These are phyloP conservation scores for Aristolochia californica DNA, from an alignment of 164 flowering plant species.

Conservation along the genomic window DNA sequence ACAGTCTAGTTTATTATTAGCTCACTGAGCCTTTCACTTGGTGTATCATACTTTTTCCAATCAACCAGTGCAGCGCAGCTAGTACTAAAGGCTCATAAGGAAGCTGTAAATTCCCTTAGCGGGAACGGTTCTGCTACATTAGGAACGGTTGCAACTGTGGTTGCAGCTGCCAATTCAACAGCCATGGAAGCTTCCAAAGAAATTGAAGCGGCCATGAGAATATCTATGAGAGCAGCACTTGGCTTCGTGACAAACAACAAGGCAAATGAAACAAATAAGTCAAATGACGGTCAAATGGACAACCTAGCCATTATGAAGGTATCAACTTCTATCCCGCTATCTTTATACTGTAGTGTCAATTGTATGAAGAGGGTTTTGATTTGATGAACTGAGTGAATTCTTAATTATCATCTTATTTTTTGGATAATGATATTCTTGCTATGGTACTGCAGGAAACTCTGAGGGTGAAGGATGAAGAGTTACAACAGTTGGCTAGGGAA, in stretches of 20 bases:
- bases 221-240: constrained; percentile 76
- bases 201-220: constrained; percentile 91
- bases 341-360: no score
- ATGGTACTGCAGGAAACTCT: constrained; percentile 61
- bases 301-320: constrained; percentile 92
- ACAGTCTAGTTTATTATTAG: no score
- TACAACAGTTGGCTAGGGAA: constrained; percentile 78
- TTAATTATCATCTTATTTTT: neutral
- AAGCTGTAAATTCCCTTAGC: constrained; percentile 87
- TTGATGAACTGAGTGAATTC: neutral
- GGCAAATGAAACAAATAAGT: constrained; percentile 17
- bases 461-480: constrained; percentile 89
- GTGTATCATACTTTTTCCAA: no score
- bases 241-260: constrained; percentile 47
- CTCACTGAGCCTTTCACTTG: no score
- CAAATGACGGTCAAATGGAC: constrained; percentile 75
- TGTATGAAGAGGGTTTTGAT: no score
- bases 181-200: constrained; percentile 85
- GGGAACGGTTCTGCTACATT: constrained; percentile 79
- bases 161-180: constrained; percentile 93
- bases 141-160: constrained; percentile 90
- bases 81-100: constrained; percentile 88
- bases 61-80: constrained; percentile 72
- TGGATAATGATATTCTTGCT: neutral
- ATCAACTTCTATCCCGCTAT: neutral